A percentile compares a stretch with the other conserved stretches of the same genome.
Evolutionary conservation across 257 asterid genomes (phyloP).

Genomic region (Ilex aquifolium): DNA sequence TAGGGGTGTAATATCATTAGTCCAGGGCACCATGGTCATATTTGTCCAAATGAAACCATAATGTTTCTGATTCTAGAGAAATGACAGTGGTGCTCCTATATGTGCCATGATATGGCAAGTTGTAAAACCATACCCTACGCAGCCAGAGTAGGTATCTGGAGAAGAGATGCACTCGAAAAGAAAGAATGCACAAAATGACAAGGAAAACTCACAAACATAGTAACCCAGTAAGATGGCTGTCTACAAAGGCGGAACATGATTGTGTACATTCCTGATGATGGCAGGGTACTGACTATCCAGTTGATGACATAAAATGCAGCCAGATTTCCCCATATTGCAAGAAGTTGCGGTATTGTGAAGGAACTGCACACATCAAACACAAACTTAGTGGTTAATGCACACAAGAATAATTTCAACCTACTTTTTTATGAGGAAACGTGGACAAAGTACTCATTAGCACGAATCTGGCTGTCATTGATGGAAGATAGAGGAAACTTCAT

Average conservation of each 20-base stretch:
- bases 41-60: neutral
- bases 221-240: conserved; percentile 89
- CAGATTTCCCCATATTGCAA: conserved; percentile 97
- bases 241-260: conserved; percentile 90
- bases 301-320: conserved; percentile 80
- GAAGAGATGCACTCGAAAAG: conserved; percentile 3
- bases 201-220: conserved; percentile 63
- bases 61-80: neutral
- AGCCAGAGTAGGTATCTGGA: neutral
- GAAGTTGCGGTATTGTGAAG: conserved; percentile 77
- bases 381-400: neutral
- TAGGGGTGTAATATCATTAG: neutral
- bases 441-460: no score
- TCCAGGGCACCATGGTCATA: neutral
- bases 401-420: no score
- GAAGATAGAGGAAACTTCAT: no score
- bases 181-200: conserved; percentile 2
- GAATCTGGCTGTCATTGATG: no score
- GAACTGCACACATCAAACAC: conserved; percentile 49
- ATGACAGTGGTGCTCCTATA: neutral
- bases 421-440: no score
- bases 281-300: conserved; percentile 86
- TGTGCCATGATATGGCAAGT: neutral
- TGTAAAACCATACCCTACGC: neutral
- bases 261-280: conserved; percentile 78